These are phyloP conservation scores for Aphanomyces euteiches DNA, from an alignment of 352 stramenopile species.

Conservation along the genomic window DNA sequence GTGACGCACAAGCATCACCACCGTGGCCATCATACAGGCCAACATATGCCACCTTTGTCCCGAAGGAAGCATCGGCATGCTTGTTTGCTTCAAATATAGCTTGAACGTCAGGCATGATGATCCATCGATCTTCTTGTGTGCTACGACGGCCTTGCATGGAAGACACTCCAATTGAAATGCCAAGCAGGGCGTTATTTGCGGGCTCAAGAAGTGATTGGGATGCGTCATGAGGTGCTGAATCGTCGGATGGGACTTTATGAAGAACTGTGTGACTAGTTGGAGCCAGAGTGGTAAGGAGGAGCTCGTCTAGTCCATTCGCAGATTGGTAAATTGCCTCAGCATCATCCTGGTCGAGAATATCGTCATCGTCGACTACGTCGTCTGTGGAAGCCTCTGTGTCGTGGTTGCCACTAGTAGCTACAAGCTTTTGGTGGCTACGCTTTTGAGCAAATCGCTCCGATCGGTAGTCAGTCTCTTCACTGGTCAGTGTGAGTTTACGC, in stretches of 20 bases:
- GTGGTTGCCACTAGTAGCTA: background rate
- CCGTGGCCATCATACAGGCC: constrained; percentile 83
- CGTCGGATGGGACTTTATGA: background rate
- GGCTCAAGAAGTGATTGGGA: background rate
- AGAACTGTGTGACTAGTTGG: constrained; percentile 17
- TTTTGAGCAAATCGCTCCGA: constrained; percentile 49
- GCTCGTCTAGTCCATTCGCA: constrained; percentile 60
- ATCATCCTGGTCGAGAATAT: constrained; percentile 55
- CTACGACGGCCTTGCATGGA: constrained; percentile 65
- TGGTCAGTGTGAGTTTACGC: constrained; percentile 43
- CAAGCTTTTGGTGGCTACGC: constrained; percentile 11
- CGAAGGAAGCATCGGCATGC: background rate
- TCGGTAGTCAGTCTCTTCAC: constrained; percentile 61
- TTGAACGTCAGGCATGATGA: constrained; percentile 47
- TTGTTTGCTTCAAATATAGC: background rate
- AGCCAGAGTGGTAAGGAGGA: constrained; percentile 69
- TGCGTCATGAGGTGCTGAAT: background rate
- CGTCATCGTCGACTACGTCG: constrained; percentile 40
- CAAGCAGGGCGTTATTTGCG: constrained; percentile 39
- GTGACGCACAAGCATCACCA: constrained; percentile 63
- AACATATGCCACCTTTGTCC: constrained; percentile 41
- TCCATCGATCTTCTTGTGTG: constrained; percentile 71
- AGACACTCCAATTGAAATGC: constrained; percentile 43
- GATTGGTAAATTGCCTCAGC: constrained; percentile 51
- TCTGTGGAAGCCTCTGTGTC: background rate